Base-by-base conservation (phyloP, 2,329 filamentous ascomycete genomes). In the Diaporthe caulivora region DNA sequence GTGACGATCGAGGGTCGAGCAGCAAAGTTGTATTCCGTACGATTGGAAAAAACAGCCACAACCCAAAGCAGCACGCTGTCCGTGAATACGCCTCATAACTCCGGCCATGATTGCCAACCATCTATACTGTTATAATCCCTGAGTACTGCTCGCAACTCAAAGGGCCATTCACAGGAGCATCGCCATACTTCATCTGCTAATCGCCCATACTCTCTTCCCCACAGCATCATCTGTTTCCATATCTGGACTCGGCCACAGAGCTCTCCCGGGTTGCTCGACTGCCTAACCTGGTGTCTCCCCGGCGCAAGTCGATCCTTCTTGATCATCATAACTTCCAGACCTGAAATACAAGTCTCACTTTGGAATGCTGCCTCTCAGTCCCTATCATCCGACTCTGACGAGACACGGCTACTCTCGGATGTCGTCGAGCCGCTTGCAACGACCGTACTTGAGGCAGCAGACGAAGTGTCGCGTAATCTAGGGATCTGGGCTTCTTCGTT, bases 391-490 rank as follows among this genome's bases (percentile, higher is more conserved):
- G 44, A 65, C 13, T 47, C 62, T 40, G 62, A 40, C 18, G 44
- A 65, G 7, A 29, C 62, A 17, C 44, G 44, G n/a, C 62, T 65
- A 15, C 62, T 65, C 15, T 51, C 31, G 1, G 62, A 65, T 6
- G 62, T 65, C 62, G 62, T 65, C 21, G 62, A 65, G 44, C 62
- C 62, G 31, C 62, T 65, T 29, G 29, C 17, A 37, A 65, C 24
- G 21, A 49, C 60, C 29, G 60, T 51, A 34, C 60, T 65, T 18
- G 60, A 65, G 4, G 26, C 29, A 17, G 44, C 24, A 13, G 44
- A 65, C 37, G 62, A 37, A 3, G 29, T 40, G 62, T 51, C 62
- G n/a, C 44, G 29, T n/a, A 51, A 29, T 24, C 62, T 26, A 29
- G 31, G 62, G 29, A 65, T 51, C 44, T 37, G 62, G 11, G 44